phyloP scores from a whole-genome alignment of 352 stramenopile genomes.

The Phytopythium litorale region DNA sequence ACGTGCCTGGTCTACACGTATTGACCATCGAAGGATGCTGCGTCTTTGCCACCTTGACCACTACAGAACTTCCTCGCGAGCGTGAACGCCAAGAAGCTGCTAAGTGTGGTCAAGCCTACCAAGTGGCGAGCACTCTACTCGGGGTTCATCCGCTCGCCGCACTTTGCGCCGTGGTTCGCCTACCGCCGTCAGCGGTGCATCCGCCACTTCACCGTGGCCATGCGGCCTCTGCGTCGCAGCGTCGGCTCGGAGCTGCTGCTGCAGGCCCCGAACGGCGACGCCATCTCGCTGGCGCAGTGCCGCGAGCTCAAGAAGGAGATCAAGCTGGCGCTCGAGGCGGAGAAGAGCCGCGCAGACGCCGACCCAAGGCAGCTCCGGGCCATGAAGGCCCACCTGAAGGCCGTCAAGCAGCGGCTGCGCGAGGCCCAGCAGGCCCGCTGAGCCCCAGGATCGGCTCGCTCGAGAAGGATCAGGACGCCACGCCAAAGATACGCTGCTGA shows the following conservation, averaged over 20 bases:
- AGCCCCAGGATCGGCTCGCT: no score
- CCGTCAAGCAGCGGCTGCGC: conserved; percentile 38
- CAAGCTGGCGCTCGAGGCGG: conserved; percentile 31
- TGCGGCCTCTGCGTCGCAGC: conserved; percentile 46
- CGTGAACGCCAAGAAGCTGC: conserved; percentile 51
- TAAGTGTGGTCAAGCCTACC: conserved; percentile 49
- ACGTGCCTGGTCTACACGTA: background rate
- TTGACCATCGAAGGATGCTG: no score
- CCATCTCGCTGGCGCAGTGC: conserved; percentile 41
- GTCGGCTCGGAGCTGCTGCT: conserved; percentile 33
- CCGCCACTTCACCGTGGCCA: conserved; percentile 54
- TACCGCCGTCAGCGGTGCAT: conserved; percentile 67
- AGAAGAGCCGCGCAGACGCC: conserved; percentile 26
- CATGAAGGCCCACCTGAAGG: conserved; percentile 43
- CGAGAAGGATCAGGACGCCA: background rate
- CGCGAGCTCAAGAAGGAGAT: conserved; percentile 42
- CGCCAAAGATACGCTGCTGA: conserved; percentile 1
- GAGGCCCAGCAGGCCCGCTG: background rate
- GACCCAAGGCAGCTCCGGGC: conserved; percentile 39
- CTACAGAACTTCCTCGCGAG: conserved; percentile 47
- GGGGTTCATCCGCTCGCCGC: conserved; percentile 60
- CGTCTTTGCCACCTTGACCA: background rate
- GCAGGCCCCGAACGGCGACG: conserved; percentile 38
- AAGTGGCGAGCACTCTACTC: conserved; percentile 77
- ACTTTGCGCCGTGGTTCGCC: conserved; percentile 77